Evolutionary conservation across 139 green algal species (phyloP), one percentile per base, ranked within the genome.

Genomic region (Chlorella sp.): DNA sequence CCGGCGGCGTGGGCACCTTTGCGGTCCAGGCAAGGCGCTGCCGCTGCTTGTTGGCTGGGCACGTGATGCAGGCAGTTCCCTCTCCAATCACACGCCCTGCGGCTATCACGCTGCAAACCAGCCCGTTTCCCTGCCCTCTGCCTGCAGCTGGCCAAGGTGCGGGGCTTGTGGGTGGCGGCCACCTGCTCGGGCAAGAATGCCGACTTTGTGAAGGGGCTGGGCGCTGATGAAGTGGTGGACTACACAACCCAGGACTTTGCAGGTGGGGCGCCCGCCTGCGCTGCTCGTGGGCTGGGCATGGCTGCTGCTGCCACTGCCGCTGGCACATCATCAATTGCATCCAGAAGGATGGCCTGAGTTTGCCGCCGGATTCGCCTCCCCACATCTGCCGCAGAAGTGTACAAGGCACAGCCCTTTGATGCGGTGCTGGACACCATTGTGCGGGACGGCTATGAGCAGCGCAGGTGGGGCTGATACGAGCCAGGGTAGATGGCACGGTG

Each of bases 1-100:
- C 86, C 0, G 90, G 86, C 11, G 88, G 90, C 36, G 79, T 93
- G 20, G 90, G 90, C 34, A 85, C 78, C 84, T 78, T 87, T 36
- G 84, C 80, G 17, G 75, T 91, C 13, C 76, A 48, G 34, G 67
- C 30, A 24, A 28, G 16, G 1, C 16, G 9, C 16, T 28, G n/a
- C n/a, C 44, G 65, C 20, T 68, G 58, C 22, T 67, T 28, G 58
- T 30, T n/a, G 16, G 62, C 26, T 40, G 62, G 30, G 30, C 7
- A 28, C 3, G 11, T 70, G 28, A 2, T 24, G 36, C 28, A 28
- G 38, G 6, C 28, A 70, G 62, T 65, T 20, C 26, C 30, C 22
- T 20, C 56, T n/a, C 30, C 65, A 36, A 36, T 11, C 1, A 9
- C 32, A 36, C 24, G 65, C 30, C 65, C 32, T 9, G 32, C 65